phyloP scores from a whole-genome alignment of 495 filamentous ascomycete genomes.

The Talaromyces wortmannii region DNA sequence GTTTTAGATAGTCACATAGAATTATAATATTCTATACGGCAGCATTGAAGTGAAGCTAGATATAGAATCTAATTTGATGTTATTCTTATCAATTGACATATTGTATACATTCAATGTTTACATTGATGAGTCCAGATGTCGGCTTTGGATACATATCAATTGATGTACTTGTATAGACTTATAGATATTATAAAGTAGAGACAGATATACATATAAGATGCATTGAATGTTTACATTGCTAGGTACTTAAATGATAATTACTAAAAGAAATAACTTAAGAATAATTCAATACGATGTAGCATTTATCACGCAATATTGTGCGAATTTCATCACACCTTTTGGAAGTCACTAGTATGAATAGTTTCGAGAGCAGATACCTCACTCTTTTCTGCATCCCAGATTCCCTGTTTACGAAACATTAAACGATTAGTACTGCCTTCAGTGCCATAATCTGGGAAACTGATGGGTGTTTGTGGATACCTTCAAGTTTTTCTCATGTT shows the following conservation, averaged over 20 bases:
- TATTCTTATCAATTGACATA: background rate
- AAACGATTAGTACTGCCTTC: background rate
- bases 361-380: background rate
- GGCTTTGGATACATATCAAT: no score
- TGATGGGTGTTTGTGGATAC: background rate
- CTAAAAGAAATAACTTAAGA: no score
- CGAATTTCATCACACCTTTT: background rate
- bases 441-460: background rate
- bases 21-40: background rate
- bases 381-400: background rate
- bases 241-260: no score
- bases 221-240: background rate
- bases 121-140: no score
- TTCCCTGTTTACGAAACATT: background rate
- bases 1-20: background rate
- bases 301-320: no score
- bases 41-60: background rate
- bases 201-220: background rate
- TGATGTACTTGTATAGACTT: no score
- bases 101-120: background rate
- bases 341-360: background rate
- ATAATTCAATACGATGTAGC: no score
- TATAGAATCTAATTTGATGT: background rate
- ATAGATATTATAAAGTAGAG: no score
- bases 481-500: background rate